Evolutionary conservation across 2,329 filamentous ascomycete species (phyloP).

Genomic region (Cladosporium sp.): DNA sequence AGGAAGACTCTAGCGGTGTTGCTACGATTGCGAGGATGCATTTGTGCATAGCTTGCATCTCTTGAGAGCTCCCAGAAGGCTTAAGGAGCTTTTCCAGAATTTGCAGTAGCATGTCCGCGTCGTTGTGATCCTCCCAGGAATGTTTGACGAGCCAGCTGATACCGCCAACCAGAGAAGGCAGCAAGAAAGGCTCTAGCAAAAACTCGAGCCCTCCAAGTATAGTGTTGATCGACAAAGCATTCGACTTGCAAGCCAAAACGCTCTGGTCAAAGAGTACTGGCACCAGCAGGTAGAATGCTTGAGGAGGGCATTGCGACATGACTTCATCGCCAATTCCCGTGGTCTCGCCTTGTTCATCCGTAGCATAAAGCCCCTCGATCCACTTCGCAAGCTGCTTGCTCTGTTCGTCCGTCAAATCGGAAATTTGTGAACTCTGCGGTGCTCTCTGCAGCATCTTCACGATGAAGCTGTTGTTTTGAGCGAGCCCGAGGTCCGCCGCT

Average conservation of each 20-base stretch:
- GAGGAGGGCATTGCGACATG: conserved; percentile 76
- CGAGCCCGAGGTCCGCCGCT: conserved; percentile 59
- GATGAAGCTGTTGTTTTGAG: conserved; percentile 61
- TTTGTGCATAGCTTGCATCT: conserved; percentile 66
- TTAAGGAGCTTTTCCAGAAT: conserved; percentile 70
- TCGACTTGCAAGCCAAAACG: conserved; percentile 63
- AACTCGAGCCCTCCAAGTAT: conserved; percentile 76
- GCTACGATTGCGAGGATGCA: conserved; percentile 70
- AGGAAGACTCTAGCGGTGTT: conserved; percentile 62
- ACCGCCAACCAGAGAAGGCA: conserved; percentile 73
- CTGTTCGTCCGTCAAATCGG: conserved; percentile 63
- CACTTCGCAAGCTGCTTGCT: conserved; percentile 65
- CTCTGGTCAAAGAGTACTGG: conserved; percentile 75
- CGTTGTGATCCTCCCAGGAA: conserved; percentile 60
- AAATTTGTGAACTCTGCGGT: conserved; percentile 52
- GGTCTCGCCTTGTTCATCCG: conserved; percentile 51
- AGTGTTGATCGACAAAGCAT: conserved; percentile 62
- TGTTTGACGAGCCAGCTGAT: conserved; percentile 68
- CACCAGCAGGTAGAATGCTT: conserved; percentile 76
- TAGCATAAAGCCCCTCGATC: conserved; percentile 74
- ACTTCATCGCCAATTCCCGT: conserved; percentile 73
- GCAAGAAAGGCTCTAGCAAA: conserved; percentile 71
- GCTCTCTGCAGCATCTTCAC: conserved; percentile 60
- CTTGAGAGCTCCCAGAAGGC: conserved; percentile 65
- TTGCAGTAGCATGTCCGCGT: conserved; percentile 65